A percentile compares a stretch with the other conserved stretches of the same genome.
These are phyloP conservation scores for Salmacisia buchloeana DNA, from an alignment of 1,284 basidiomycete genomes.

Conservation along the genomic window DNA sequence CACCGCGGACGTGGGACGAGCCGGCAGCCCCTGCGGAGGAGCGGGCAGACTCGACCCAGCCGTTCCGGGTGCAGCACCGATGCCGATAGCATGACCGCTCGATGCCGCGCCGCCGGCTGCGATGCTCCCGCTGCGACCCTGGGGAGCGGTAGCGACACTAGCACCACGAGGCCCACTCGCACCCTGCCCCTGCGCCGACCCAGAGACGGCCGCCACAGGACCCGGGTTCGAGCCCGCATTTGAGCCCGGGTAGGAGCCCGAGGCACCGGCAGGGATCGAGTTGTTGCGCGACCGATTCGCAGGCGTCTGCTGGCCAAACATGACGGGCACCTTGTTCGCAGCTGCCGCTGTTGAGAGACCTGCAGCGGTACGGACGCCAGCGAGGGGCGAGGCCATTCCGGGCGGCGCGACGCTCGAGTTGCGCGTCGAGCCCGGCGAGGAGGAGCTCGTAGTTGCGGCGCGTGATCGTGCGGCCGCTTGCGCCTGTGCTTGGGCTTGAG, in stretches of 20 bases:
- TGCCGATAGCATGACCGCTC: background rate
- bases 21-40: constrained; percentile 36
- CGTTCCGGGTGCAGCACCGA: background rate
- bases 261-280: background rate
- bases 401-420: constrained; percentile 1
- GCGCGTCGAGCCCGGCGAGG: background rate
- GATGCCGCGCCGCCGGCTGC: background rate
- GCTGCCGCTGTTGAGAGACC: background rate
- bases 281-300: background rate
- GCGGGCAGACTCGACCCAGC: constrained; percentile 21
- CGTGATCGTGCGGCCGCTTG: constrained; percentile 46
- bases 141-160: background rate
- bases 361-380: background rate
- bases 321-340: background rate
- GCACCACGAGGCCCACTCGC: background rate
- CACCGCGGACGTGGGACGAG: constrained; percentile 30
- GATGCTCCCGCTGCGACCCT: background rate
- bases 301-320: background rate
- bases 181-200: too few relatives aligned
- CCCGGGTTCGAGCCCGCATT: too few relatives aligned
- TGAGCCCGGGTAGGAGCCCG: background rate
- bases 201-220: too few relatives aligned
- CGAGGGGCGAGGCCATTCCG: background rate
- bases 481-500: constrained; percentile 65
- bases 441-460: background rate